Base-by-base conservation (phyloP, 1,284 basidiomycete genomes). In the Rhizopogon parksii region DNA sequence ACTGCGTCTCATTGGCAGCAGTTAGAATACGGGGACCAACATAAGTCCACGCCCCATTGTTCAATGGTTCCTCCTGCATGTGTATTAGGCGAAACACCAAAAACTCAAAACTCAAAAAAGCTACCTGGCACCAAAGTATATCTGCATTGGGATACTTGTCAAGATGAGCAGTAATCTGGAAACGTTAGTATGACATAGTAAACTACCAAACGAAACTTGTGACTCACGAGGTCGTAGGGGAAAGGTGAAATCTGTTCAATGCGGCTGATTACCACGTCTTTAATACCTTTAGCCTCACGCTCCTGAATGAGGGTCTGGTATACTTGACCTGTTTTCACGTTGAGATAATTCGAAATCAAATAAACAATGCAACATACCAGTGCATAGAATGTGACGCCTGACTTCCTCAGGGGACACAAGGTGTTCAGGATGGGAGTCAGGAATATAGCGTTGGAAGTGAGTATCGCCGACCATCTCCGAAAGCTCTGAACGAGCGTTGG, bases 141-240 rank as follows among this genome's bases (percentile, higher is more conserved):
- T 90, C 87, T 25, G 94, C 91, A 67, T 99, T 96, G 57, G 94
- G 91, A 75, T 97, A 99, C 71, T 85, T 85, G 76, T 99, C 95
- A 36, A 97, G 78, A 68, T 95, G 89, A 24, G 90, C 85, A 21
- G 87, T 91, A 58, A 92, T 62, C 88, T 89, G 56, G 36, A 54
- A 35, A 6, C 2, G 7, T 67, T 17, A 57, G 40, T 34, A 25
- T 30, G 34, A 12, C 32, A 25, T 15, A n/a, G 15, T 4, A 25
- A 35, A 19, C 17, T 11, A 21, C 15, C 19, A 40, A 25, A 34
- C 4, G 11, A 35, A 34, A 70, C 79, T 40, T 64, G 21, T 21
- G 6, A 45, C 42, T 45, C 30, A 92, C 84, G 50, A 92, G 70
- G 62, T 97, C 94, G 67, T 98, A 98, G 45, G 96, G 95, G 79